Evolutionary conservation across 305 asterid genomes (phyloP).

Genomic region (Monarda citriodora): DNA sequence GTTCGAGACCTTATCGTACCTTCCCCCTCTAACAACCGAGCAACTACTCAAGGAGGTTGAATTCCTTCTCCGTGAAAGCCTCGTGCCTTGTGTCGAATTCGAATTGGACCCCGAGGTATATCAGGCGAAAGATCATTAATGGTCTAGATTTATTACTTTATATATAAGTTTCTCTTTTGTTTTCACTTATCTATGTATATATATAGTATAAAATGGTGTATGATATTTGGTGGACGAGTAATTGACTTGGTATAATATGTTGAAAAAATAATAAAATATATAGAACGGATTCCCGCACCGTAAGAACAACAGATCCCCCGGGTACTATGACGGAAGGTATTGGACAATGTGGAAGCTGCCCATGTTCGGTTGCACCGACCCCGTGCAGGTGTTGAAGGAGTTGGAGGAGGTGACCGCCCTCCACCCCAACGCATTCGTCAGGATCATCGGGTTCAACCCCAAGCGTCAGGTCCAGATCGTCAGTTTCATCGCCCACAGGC

Average conservation of each 20-base stretch:
- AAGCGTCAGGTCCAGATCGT: slow-evolving; percentile 58
- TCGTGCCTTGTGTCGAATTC: slow-evolving; percentile 56
- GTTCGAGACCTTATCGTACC: slow-evolving; percentile 53
- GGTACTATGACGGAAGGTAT: slow-evolving; percentile 56
- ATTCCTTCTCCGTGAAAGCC: slow-evolving; percentile 37
- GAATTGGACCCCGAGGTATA: slow-evolving; percentile 22
- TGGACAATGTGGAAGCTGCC: slow-evolving; percentile 87
- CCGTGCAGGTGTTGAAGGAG: slow-evolving; percentile 50
- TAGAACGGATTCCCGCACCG: slow-evolving; percentile 37
- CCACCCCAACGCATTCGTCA: slow-evolving; percentile 34
- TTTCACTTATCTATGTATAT: too few relatives aligned
- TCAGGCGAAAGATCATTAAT: not conserved
- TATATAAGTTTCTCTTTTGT: too few relatives aligned
- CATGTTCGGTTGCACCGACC: slow-evolving; percentile 72
- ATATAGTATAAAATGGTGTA: too few relatives aligned
- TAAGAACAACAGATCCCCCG: slow-evolving; percentile 31
- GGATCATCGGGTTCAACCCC: slow-evolving; percentile 70
- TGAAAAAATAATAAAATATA: not conserved
- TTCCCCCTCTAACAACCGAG: slow-evolving; percentile 32
- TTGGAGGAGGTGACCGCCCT: slow-evolving; percentile 26
- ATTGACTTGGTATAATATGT: not conserved
- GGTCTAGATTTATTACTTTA: too few relatives aligned
- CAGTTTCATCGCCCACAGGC: slow-evolving; percentile 65
- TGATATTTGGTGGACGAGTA: too few relatives aligned
- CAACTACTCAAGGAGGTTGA: slow-evolving; percentile 39